Conservation (phyloP, 2,329 filamentous ascomycete species). For the Colletotrichum musicola region DNA sequence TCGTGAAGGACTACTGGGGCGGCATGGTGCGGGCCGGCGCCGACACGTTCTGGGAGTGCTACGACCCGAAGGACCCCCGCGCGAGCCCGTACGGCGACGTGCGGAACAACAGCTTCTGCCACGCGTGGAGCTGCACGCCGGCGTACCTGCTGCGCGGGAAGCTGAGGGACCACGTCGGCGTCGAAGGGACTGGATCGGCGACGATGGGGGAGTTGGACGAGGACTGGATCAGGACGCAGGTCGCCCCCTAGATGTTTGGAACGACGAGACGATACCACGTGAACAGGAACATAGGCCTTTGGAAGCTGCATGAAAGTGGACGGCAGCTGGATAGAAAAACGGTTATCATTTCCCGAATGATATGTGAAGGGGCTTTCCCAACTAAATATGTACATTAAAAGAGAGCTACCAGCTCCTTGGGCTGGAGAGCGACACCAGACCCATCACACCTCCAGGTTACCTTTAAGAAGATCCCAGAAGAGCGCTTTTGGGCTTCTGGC, state of each 20-base stretch:
- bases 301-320: not conserved
- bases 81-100: constrained; percentile 49
- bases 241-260: not conserved
- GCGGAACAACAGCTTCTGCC: constrained; percentile 50
- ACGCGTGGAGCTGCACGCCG: constrained; percentile 50
- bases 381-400: constrained; percentile 22
- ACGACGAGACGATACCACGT: not conserved
- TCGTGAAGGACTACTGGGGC: constrained; percentile 50
- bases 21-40: constrained; percentile 48
- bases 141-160: constrained; percentile 45
- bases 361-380: constrained; percentile 12
- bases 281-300: too few relatives aligned
- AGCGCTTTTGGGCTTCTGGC: constrained; percentile 18
- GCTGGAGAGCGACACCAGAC: too few relatives aligned
- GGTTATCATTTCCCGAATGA: constrained; percentile 22
- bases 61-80: constrained; percentile 44
- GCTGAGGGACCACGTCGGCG: constrained; percentile 23
- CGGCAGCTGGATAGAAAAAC: constrained; percentile 1
- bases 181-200: not conserved
- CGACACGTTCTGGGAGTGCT: constrained; percentile 51
- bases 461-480: constrained; percentile 18
- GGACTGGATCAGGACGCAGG: constrained; percentile 16
- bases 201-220: constrained; percentile 24
- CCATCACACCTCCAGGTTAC: too few relatives aligned
- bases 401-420: not conserved